Conservation (phyloP, 2,329 filamentous ascomycete species). For the Trichoderma guizhouense region DNA sequence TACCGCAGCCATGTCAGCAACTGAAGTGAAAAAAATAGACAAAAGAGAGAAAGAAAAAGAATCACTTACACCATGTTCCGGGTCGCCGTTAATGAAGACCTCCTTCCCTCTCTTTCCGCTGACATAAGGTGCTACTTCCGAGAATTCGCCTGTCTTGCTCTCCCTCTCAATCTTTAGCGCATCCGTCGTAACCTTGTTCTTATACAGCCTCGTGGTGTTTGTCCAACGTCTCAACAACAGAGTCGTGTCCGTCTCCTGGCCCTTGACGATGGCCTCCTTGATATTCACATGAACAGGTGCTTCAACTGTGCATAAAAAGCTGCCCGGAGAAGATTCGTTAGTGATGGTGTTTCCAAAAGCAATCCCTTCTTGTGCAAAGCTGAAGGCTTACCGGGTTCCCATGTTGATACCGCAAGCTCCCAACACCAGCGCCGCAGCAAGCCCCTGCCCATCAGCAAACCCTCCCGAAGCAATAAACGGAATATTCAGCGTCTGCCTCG, state of each 20-base stretch:
- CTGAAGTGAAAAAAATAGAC: constrained; percentile 30
- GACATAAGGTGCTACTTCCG: constrained; percentile 81
- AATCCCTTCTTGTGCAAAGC: not conserved
- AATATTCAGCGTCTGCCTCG: constrained; percentile 76
- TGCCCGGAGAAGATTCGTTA: not conserved
- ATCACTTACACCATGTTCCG: constrained; percentile 78
- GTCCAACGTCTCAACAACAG: constrained; percentile 86
- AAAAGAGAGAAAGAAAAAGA: not conserved
- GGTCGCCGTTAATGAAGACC: constrained; percentile 89
- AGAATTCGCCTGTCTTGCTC: constrained; percentile 81
- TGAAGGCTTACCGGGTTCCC: constrained; percentile 67
- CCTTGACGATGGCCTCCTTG: constrained; percentile 86
- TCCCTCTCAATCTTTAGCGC: constrained; percentile 80
- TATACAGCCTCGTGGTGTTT: constrained; percentile 85
- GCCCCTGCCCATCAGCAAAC: constrained; percentile 89
- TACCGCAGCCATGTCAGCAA: constrained; percentile 25
- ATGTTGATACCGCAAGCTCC: constrained; percentile 97
- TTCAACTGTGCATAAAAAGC: too few species aligned
- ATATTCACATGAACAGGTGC: constrained; percentile 83
- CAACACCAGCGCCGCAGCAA: constrained; percentile 84
- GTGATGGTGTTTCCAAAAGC: not conserved
- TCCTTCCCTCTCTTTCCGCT: constrained; percentile 87
- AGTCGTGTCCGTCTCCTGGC: constrained; percentile 86
- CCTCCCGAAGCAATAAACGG: constrained; percentile 96
- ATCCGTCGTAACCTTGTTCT: constrained; percentile 81